Evolutionary conservation across 2,329 filamentous ascomycete species (phyloP), one percentile per base, ranked within the genome.

Genomic region (Chaetoscypha palmicola): DNA sequence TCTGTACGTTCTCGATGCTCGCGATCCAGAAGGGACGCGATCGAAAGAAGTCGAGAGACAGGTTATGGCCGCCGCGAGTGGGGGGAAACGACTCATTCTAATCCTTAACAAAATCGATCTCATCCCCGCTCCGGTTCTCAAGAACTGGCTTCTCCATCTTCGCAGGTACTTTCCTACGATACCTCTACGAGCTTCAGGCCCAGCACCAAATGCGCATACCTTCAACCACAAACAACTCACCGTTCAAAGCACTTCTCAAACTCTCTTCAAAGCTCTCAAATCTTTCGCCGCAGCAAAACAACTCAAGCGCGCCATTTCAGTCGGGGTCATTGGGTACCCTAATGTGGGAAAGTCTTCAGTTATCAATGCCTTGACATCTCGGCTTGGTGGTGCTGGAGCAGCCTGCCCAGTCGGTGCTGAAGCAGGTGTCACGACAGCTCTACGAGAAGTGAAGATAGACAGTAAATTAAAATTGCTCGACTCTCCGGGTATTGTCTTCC

Each of bases 301-400:
- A 62, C 71, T 96, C 54, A 94, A 94, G 73, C 83, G 90, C 44
- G 83, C 89, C 41, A 80, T 94, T 58, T 90, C 86, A 16, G 90
- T 96, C 48, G 90, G 90, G 53, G 86, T 96, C 50, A 94, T 96
- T 56, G 90, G 90, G 21, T 96, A 95, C 65, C 90, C 90, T 58
- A 96, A 96, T 63, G 90, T 95, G 47, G 90, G 90, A 62, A 96
- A 96, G 71, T 94, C 88, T 21, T 95, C 89, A 39, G 88, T 96
- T 58, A 95, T 96, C 74, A 96, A 96, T 65, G 86, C 89, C 12
- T 79, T 96, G 44, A 83, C 88, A 16, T 81, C 85, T 28, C 79
- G 87, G 28, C 71, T 95, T 55, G 79, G 83, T 53, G 76, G 80
- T 45, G 80, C 77, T 59, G 72, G 73, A 52, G 77, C 77, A 28